Conservation (phyloP, 139 green algal species). For the Coelastrella sp. region DNA sequence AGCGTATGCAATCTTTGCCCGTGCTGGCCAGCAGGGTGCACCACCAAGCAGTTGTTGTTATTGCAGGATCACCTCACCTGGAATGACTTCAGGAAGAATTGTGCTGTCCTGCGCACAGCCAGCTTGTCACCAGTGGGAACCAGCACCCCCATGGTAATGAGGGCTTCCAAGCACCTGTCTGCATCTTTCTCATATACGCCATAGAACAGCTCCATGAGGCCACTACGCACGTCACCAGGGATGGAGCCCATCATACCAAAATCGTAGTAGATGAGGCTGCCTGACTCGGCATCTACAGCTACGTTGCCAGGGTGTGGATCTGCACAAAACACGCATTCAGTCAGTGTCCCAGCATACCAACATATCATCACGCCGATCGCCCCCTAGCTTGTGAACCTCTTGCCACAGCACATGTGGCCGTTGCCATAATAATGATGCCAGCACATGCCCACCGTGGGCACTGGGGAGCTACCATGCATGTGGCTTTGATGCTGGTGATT, state of each 20-base stretch:
- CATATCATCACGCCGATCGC: not conserved
- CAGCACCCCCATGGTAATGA: constrained; percentile 84
- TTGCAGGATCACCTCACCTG: constrained; percentile 42
- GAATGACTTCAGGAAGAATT: constrained; percentile 98
- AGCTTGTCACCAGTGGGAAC: constrained; percentile 87
- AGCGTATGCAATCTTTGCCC: not conserved
- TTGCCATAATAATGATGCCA: no score
- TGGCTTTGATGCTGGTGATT: no score
- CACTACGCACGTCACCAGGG: constrained; percentile 69
- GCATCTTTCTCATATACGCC: constrained; percentile 91
- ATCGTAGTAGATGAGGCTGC: constrained; percentile 94
- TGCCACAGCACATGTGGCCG: no score
- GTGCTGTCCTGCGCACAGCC: constrained; percentile 90
- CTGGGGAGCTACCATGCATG: no score
- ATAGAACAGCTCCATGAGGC: constrained; percentile 98
- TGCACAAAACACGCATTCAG: constrained; percentile 50
- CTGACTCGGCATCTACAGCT: constrained; percentile 84
- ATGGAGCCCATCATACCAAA: constrained; percentile 52
- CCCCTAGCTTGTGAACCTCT: no score
- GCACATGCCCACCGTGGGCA: no score
- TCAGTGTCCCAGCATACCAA: not conserved
- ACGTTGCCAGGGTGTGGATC: constrained; percentile 92
- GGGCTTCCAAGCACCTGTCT: constrained; percentile 89
- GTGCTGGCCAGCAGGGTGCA: no score
- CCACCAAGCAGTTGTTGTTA: no score